phyloP scores from a whole-genome alignment of 805 yeast species.

The Candida sanyiensis region DNA sequence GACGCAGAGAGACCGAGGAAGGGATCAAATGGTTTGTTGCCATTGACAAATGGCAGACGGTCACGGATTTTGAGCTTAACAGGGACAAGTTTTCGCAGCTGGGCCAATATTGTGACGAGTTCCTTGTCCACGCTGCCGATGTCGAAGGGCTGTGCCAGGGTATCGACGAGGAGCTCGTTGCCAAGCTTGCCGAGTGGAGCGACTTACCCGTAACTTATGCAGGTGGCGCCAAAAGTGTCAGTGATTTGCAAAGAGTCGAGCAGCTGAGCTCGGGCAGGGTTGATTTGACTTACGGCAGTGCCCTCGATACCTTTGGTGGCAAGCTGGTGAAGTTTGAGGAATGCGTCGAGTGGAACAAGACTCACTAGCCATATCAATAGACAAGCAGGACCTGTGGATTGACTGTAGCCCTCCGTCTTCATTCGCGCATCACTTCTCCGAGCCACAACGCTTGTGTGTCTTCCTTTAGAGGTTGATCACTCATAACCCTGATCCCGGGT shows the following conservation, averaged over 20 bases:
- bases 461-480: constrained; percentile 7
- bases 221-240: constrained; percentile 83
- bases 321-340: constrained; percentile 67
- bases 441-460: constrained; percentile 1
- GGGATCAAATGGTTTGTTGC: constrained; percentile 78
- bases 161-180: constrained; percentile 75
- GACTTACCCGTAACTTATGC: constrained; percentile 84
- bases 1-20: constrained; percentile 32
- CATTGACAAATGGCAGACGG: constrained; percentile 94
- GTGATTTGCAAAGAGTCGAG: constrained; percentile 64
- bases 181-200: constrained; percentile 72
- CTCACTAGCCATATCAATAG: constrained; percentile 17
- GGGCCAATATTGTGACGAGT: constrained; percentile 70
- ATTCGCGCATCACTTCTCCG: no score
- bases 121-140: constrained; percentile 95
- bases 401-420: no score
- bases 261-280: constrained; percentile 72
- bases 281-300: constrained; percentile 89
- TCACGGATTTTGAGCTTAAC: constrained; percentile 60
- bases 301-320: constrained; percentile 95
- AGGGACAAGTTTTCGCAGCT: constrained; percentile 48
- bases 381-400: neutral
- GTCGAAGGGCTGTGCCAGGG: constrained; percentile 96
- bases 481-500: neutral
- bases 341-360: constrained; percentile 65